phyloP scores from a whole-genome alignment of 148 eudicot genomes.

The Limonium bicolor region DNA sequence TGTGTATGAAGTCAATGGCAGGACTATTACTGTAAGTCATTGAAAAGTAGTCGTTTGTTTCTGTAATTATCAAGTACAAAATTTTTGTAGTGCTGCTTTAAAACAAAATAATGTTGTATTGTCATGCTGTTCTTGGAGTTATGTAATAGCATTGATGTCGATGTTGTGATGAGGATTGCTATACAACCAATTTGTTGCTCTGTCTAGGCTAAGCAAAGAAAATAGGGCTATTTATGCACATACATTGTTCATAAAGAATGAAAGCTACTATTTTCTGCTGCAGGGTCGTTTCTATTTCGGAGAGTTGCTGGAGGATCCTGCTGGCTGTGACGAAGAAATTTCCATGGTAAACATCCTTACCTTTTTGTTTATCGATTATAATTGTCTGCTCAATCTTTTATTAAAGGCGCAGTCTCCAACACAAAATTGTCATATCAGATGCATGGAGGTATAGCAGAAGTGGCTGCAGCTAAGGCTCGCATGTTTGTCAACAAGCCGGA shows the following conservation, averaged over 20 bases:
- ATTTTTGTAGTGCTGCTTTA: too few species aligned
- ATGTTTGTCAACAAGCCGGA: conserved; percentile 95
- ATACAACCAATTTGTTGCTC: too few species aligned
- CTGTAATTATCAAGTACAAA: too few species aligned
- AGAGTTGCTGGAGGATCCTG: conserved; percentile 39
- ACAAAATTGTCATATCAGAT: conserved; percentile 31
- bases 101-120: too few species aligned
- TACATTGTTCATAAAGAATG: not conserved
- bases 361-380: not conserved
- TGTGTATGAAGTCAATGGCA: conserved; percentile 72
- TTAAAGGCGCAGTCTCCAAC: conserved; percentile 5
- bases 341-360: conserved; percentile 68
- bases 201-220: too few species aligned
- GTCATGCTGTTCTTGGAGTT: too few species aligned
- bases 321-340: conserved; percentile 57
- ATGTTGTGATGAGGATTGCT: too few species aligned
- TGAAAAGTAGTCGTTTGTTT: too few species aligned
- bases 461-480: conserved; percentile 92
- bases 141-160: too few species aligned
- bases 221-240: too few species aligned
- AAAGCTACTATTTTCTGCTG: conserved; percentile 5
- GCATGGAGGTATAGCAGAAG: conserved; percentile 90
- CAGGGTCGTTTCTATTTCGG: conserved; percentile 96
- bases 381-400: not conserved
- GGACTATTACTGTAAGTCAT: conserved; percentile 55